Conservation (phyloP, 169 alveolate species). For the Cryptosporidium sp. region DNA sequence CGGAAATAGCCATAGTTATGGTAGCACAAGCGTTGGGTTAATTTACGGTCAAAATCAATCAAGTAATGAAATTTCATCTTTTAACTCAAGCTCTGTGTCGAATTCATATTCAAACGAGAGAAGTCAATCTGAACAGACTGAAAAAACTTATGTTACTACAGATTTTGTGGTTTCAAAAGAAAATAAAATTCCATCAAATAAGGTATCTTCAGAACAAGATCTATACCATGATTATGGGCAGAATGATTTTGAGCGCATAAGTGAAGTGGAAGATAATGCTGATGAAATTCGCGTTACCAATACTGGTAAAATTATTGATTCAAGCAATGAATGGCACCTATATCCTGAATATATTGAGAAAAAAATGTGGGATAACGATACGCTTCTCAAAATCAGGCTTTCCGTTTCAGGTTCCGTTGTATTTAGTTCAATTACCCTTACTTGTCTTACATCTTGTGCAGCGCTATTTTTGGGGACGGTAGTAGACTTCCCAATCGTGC, state of each 20-base stretch:
- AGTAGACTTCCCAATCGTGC: constrained; percentile 64
- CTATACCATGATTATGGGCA: background rate
- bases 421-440: constrained; percentile 61
- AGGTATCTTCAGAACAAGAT: background rate
- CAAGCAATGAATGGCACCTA: background rate
- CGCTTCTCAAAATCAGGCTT: constrained; percentile 59
- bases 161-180: background rate
- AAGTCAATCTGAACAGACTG: background rate
- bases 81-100: background rate
- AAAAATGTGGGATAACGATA: constrained; percentile 72
- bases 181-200: background rate
- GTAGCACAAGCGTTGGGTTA: constrained; percentile 24
- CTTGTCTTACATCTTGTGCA: constrained; percentile 73
- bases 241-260: background rate
- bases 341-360: background rate
- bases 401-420: constrained; percentile 68
- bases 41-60: constrained; percentile 5
- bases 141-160: background rate
- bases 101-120: constrained; percentile 1
- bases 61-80: constrained; percentile 22
- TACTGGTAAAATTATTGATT: background rate
- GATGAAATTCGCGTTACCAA: background rate
- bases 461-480: constrained; percentile 69
- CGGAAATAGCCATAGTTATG: constrained; percentile 5
- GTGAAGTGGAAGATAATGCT: background rate